Evolutionary conservation across 257 asterid species (phyloP), one percentile per base, ranked within the genome.

Genomic region (Misopates orontium): DNA sequence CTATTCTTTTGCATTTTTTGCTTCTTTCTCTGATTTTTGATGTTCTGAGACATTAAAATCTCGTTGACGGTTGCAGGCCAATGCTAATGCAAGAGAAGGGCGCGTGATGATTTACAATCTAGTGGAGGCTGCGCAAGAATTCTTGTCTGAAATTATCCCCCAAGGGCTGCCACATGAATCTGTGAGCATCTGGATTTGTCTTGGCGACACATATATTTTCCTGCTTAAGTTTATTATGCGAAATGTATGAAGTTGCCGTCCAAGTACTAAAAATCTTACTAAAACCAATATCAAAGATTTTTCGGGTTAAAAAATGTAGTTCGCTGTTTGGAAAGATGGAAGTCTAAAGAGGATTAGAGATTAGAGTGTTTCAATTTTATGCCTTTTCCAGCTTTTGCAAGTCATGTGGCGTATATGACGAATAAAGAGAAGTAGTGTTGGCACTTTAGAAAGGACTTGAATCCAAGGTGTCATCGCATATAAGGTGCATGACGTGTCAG

Each of bases 81-180:
- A 81, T 80, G 83, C 88, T 69, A 87, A 90, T 78, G 85, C 99
- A 62, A 89, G 97, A 77, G 99, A 90, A 87, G 97, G 99, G 48
- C 97, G 99, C 10, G 99, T 90, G 66, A 93, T 93, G 99, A 84
- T 93, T 73, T 90, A 87, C 87, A 90, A 77, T 83, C 82, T 93
- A 80, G 99, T 93, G 69, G 99, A 93, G 82, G 96, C 95, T 82
- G 99, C 99, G 56, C 99, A 93, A 76, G 99, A 93, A 77, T 93
- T 86, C 80, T 79, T 93, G 79, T 93, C 99, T 62, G 99, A 90
- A 85, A 77, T 93, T 69, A 71, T 83, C 78, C 95, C 96, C 18
- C 89, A 73, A 69, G 82, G 75, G 50, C 78, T 64, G 64, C 41
- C 75, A 22, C 85, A 18, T 76, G 86, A 77, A 79, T 75, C 86